Evolutionary conservation across 768 basidiomycete species (phyloP), one percentile per base, ranked within the genome.

Genomic region (Calocera cornea): DNA sequence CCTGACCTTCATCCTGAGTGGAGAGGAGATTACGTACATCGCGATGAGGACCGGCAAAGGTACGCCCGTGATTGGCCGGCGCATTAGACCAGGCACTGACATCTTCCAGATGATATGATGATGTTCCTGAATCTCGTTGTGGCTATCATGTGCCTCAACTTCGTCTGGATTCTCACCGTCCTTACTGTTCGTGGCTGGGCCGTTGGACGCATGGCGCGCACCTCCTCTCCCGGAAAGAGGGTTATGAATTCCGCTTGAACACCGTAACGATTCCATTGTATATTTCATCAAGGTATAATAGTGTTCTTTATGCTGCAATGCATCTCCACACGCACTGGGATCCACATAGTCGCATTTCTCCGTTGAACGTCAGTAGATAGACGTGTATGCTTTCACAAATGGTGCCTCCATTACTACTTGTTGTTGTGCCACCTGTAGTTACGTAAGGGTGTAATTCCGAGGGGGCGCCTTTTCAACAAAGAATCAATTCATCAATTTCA

Each of bases 41-140:
- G 93, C 94, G 19, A 97, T 97, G 93, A 82, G 95, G 67, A 81
- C 86, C 73, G 90, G 90, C 31, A 85, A 86, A 71, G 93, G 94
- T 80, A 91, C 89, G 85, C 78, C 69, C 82, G 75, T 69, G 41
- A 60, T 34, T 38, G 36, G 36, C 14, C 36, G 14, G 14, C 36
- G 36, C 5, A 5, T 38, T 38, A 38, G 36, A 38, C 36, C 36
- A 38, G 36, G 36, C 36, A 38, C 14, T 38, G 36, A 38, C 36
- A 38, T 38, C 36, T 38, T 38, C 2, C 66, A 90, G 90, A 92
- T 74, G 84, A 91, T 60, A 89, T 93, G 87, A 89, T 93, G 89
- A 90, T 93, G 68, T 72, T 75, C 79, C 77, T 91, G 65, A 90
- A 90, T 71, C 80, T 90, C 12, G 86, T 90, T 10, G 86, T 97